Conservation (phyloP, 78 protist genomes). For the Protostelium mycophagum region DNA sequence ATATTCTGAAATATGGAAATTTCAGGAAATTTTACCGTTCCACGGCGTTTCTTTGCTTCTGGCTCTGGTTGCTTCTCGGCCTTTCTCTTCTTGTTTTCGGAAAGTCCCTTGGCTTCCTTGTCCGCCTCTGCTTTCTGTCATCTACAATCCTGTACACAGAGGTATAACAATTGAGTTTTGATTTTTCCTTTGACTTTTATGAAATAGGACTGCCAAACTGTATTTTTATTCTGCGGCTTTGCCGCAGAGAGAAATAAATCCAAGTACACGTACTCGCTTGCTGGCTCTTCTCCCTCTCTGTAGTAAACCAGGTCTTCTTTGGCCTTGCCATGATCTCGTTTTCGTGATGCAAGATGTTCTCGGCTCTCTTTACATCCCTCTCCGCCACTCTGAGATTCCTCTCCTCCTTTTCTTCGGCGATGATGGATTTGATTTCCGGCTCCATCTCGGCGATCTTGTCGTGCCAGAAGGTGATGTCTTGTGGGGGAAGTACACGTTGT, state of each 20-base stretch:
- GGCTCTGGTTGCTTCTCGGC: neutral
- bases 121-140: neutral
- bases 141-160: neutral
- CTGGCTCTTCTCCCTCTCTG: neutral
- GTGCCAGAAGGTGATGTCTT: conserved; percentile 31
- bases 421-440: conserved; percentile 32
- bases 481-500: conserved; percentile 32
- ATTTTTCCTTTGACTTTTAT: too few species aligned
- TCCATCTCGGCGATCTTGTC: conserved; percentile 38
- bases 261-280: neutral
- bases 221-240: too few species aligned
- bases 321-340: neutral
- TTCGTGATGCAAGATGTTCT: neutral
- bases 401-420: conserved; percentile 38
- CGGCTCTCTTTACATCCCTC: conserved; percentile 19
- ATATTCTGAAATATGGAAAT: too few species aligned
- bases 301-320: neutral
- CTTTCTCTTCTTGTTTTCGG: neutral
- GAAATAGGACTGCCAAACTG: too few species aligned
- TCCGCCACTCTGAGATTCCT: conserved; percentile 38
- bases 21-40: neutral
- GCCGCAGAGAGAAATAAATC: too few species aligned
- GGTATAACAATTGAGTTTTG: too few species aligned
- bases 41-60: neutral
- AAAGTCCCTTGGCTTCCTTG: neutral